A percentile compares a stretch with the other conserved stretches of the same genome.
Conservation (phyloP, 2,329 filamentous ascomycete genomes). For the Bipolaris gigantea region DNA sequence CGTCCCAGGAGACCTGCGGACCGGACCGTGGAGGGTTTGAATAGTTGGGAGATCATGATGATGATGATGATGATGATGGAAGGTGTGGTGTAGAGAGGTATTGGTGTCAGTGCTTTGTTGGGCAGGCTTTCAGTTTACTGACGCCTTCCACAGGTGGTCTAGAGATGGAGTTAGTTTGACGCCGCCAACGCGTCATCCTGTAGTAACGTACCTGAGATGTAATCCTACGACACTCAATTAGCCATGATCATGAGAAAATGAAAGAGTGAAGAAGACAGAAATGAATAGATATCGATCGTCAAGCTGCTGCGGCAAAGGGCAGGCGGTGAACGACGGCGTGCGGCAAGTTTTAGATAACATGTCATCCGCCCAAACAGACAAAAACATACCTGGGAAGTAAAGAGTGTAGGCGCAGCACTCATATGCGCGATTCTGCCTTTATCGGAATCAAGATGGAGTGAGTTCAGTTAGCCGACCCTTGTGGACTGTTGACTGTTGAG, state of each 20-base stretch:
- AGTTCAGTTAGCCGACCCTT: neutral
- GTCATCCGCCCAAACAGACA: constrained; percentile 14
- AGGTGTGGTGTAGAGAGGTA: constrained; percentile 24
- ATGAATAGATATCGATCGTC: constrained; percentile 9
- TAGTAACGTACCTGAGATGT: constrained; percentile 61
- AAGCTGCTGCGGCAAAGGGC: constrained; percentile 10
- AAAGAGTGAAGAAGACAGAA: constrained; percentile 3
- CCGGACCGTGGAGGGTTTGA: constrained; percentile 55
- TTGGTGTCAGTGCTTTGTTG: constrained; percentile 17
- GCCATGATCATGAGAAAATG: constrained; percentile 27
- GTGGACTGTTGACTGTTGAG: neutral
- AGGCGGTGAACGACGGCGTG: constrained; percentile 35
- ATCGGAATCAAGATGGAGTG: constrained; percentile 32
- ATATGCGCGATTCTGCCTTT: constrained; percentile 44
- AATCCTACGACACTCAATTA: constrained; percentile 55
- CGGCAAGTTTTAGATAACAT: constrained; percentile 38
- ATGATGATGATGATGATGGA: constrained; percentile 54
- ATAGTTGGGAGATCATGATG: constrained; percentile 59
- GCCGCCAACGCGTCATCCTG: constrained; percentile 17
- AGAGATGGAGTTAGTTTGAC: constrained; percentile 28
- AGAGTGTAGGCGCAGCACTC: constrained; percentile 55
- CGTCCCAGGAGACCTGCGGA: constrained; percentile 50
- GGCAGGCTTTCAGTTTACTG: constrained; percentile 57
- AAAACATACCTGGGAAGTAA: constrained; percentile 56
- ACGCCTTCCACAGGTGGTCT: constrained; percentile 71